These are phyloP conservation scores for Lobulomyces angularis DNA, from an alignment of 192 early-diverging fungal genomes.

Conservation along the genomic window DNA sequence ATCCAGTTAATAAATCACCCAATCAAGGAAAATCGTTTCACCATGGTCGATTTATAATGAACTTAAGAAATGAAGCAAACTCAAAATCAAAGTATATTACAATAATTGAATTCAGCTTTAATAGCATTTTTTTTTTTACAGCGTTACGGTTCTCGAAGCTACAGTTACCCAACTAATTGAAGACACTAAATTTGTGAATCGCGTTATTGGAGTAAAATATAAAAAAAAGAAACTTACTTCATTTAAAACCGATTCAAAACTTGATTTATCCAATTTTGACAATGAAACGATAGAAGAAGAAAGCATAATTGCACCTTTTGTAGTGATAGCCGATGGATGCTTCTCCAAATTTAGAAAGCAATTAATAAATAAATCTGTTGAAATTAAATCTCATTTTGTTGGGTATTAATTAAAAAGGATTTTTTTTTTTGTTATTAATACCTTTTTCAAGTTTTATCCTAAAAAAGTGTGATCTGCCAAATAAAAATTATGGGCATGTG, in stretches of 20 bases:
- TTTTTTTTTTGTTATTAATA: slow-evolving; percentile 1
- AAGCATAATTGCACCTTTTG: slow-evolving; percentile 72
- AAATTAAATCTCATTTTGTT: slow-evolving; percentile 54
- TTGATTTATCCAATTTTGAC: too few relatives aligned
- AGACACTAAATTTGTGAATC: slow-evolving; percentile 18
- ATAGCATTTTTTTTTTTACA: slow-evolving; percentile 11
- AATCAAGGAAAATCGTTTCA: slow-evolving; percentile 76
- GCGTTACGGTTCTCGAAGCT: slow-evolving; percentile 65
- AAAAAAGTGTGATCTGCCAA: slow-evolving; percentile 58
- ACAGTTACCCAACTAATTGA: slow-evolving; percentile 57
- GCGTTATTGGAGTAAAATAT: slow-evolving; percentile 42
- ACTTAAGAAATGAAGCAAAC: slow-evolving; percentile 56
- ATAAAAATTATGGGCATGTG: slow-evolving; percentile 83
- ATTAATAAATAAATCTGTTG: slow-evolving; percentile 35
- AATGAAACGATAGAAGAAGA: too few relatives aligned
- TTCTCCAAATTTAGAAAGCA: slow-evolving; percentile 87
- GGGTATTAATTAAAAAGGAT: slow-evolving; percentile 31
- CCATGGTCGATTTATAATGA: slow-evolving; percentile 85
- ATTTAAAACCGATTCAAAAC: too few relatives aligned
- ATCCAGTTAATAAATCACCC: slow-evolving; percentile 41
- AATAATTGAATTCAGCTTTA: neutral
- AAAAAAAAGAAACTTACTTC: slow-evolving; percentile 17
- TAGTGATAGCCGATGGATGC: slow-evolving; percentile 85
- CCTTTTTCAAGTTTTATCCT: slow-evolving; percentile 43
- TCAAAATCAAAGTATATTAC: slow-evolving; percentile 34